Evolutionary conservation across 2,329 filamentous ascomycete species (phyloP), one percentile per base, ranked within the genome.

Genomic region (Colletotrichum trifolii): DNA sequence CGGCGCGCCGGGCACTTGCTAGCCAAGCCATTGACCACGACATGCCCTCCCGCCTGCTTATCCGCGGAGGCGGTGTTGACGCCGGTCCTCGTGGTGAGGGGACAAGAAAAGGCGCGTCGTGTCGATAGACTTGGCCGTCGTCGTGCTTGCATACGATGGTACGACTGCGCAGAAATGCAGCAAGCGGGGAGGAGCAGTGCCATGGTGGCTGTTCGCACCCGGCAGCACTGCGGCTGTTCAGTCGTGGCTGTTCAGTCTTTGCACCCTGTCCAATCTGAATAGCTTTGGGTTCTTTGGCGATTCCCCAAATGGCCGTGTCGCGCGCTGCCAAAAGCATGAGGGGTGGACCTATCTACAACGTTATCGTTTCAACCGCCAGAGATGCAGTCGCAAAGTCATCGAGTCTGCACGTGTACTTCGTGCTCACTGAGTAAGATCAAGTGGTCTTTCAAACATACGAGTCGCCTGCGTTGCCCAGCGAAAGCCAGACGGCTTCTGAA

Each of bases 291-390:
- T 39, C 12, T 46, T 13, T 48, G n/a, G 9, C 15, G 13, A 25
- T 42, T 50, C 45, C 47, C 46, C 61, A 38, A 60, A 61, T 61
- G 39, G 55, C 13, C 42, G 34, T 11, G 35, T 17, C 25, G 40
- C 33, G 25, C 34, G 39, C 40, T 13, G 35, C 7, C 7, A 35
- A 15, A 8, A 13, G 35, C 33, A 33, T 8, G 33, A 35, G 58
- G 62, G 39, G 62, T 65, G 62, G 17, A 35, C 13, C 10, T 65
- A 65, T 65, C 62, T 47, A 39, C n/a, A 11, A 35, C 47, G n/a
- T 49, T 56, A 40, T 40, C 62, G 52, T 62, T 62, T 65, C 62
- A 65, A 62, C 45, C 45, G 48, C 45, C 50, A 61, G 33, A 25
- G 39, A 61, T 50, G 50, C 47, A 39, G 42, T 46, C 3, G 35